A percentile compares a stretch with the other conserved stretches of the same genome.
These are phyloP conservation scores for Sarocladium kiliense DNA, from an alignment of 2,329 filamentous ascomycete genomes.

Conservation along the genomic window DNA sequence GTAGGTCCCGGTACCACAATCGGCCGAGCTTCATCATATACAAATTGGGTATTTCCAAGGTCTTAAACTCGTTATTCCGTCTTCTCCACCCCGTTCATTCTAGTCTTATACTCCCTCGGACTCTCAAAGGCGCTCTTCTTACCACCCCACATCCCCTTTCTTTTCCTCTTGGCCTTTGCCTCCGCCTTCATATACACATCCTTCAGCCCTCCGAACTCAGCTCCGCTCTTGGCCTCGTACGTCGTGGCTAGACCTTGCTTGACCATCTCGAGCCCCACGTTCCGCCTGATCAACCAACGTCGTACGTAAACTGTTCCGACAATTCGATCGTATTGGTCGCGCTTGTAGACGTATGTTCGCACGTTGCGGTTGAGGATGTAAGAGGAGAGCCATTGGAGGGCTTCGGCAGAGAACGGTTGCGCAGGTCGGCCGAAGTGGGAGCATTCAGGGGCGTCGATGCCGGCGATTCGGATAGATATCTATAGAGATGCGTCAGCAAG, in stretches of 20 bases:
- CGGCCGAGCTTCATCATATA: too few species aligned
- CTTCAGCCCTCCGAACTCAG: constrained; percentile 75
- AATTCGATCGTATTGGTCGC: constrained; percentile 88
- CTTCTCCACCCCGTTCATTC: constrained; percentile 21
- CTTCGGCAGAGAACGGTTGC: constrained; percentile 79
- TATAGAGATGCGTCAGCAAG: constrained; percentile 27
- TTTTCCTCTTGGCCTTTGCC: constrained; percentile 57
- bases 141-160: constrained; percentile 71
- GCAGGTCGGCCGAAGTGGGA: constrained; percentile 87
- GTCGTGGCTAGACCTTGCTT: constrained; percentile 79
- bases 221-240: constrained; percentile 87
- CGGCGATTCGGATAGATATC: constrained; percentile 86
- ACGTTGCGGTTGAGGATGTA: constrained; percentile 71
- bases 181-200: constrained; percentile 62
- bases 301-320: constrained; percentile 81
- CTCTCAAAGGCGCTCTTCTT: constrained; percentile 65
- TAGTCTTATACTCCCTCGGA: constrained; percentile 79
- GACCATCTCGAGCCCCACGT: constrained; percentile 89
- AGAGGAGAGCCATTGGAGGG: constrained; percentile 70
- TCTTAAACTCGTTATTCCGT: constrained; percentile 5
- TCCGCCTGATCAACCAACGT: constrained; percentile 61
- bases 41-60: too few species aligned
- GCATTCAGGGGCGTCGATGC: constrained; percentile 87
- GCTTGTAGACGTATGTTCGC: constrained; percentile 74
- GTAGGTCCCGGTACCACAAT: too few species aligned